Conservation (phyloP, 2,329 filamentous ascomycete genomes). For the Ceratocystis albifundus region DNA sequence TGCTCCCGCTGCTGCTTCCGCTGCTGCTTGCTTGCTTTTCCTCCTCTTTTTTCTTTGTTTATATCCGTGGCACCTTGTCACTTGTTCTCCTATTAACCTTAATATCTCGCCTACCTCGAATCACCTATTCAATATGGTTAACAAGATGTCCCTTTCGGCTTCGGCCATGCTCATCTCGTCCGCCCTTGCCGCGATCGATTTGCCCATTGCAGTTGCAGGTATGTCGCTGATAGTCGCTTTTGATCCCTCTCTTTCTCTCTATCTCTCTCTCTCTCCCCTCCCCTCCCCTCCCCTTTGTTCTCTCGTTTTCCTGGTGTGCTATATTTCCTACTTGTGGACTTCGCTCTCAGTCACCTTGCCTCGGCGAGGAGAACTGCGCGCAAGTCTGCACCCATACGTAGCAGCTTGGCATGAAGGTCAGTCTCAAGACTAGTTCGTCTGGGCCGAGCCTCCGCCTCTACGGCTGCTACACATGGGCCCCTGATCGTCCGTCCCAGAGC, state of each 20-base stretch:
- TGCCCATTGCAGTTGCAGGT: not conserved
- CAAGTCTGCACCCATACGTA: not conserved
- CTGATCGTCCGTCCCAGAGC: not conserved
- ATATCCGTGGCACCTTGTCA: not conserved
- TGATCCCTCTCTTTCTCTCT: too few species aligned
- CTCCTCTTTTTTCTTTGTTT: not conserved
- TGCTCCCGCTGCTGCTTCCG: too few species aligned
- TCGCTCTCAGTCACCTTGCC: not conserved
- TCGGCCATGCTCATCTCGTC: conserved; percentile 7
- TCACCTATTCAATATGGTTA: conserved; percentile 10
- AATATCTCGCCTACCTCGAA: not conserved
- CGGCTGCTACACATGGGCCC: not conserved
- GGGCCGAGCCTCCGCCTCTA: not conserved
- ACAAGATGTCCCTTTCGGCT: conserved; percentile 14
- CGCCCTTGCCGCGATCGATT: not conserved
- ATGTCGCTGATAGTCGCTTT: not conserved
- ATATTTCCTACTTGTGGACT: not conserved
- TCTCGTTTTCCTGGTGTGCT: not conserved
- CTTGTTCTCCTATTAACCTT: conserved; percentile 1
- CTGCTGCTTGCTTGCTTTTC: not conserved
- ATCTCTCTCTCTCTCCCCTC: too few species aligned
- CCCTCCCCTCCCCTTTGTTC: not conserved
- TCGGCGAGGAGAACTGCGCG: not conserved
- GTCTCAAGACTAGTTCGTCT: conserved; percentile 6
- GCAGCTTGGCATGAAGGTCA: not conserved